Evolutionary conservation across 2,329 filamentous ascomycete genomes (phyloP), one percentile per base, ranked within the genome.

Genomic region (Cytospora mali): DNA sequence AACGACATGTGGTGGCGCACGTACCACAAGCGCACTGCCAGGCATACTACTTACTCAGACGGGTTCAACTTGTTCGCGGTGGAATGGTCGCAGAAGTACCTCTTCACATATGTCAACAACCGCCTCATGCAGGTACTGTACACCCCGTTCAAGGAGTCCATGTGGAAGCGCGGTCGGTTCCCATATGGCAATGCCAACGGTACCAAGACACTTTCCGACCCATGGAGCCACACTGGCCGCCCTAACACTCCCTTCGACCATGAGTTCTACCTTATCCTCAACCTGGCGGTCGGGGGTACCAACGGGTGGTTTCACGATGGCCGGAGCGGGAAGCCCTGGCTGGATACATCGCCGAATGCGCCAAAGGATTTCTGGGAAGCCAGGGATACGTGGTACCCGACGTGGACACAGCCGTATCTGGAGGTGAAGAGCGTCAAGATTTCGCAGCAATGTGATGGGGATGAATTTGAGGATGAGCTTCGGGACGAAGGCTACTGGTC

Each of bases 31-130:
- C 86, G 87, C 59, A 77, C 82, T 66, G 88, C 90, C 13, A 81
- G 92, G 31, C 91, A 92, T 77, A 91, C 88, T 6, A 91, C 89
- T 1, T 96, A 89, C 74, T 76, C 87, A 33, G 76, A 79, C 1
- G 83, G 77, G 27, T 92, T 87, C 78, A 90, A 96, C 78, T 92
- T 84, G 0, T 96, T 88, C 70, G 92, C 92, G 16, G 75, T 96
- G 2, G 92, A 96, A 76, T 96, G 92, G 92, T 92, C 87, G 57
- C 84, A 94, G 69, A 94, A 93, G 75, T 95, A 96, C 74, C 79
- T 95, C 64, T 96, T 94, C 79, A 93, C 90, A 27, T 96, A 93
- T 73, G 83, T 96, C 78, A 89, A 95, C 80, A 89, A 85, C 52
- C 88, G 90, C 14, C 84, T 96, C 23, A 80, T 93, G 29, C 91